Percentiles rank a stretch among this genome's conserved stretches.
phyloP scores from a whole-genome alignment of 306 rosid genomes.

The Dryas alaskensis region DNA sequence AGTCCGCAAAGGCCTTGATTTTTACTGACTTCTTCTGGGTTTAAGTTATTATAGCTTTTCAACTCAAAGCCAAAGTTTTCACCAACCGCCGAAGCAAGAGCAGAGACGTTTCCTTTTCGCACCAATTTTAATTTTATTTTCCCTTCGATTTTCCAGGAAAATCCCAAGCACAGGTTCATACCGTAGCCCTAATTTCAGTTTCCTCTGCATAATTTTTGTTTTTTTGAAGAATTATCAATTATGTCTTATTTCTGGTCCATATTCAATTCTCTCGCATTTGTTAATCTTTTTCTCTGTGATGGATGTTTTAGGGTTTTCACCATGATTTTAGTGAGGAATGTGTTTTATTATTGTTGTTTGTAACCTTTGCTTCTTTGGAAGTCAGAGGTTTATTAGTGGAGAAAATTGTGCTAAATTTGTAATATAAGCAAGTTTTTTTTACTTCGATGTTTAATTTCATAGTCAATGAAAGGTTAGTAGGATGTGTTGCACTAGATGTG shows the following conservation, averaged over 20 bases:
- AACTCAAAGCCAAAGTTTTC: not conserved
- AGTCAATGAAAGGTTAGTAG: not conserved
- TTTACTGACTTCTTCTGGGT: no score
- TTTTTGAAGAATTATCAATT: not conserved
- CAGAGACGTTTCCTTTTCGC: not conserved
- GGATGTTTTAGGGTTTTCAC: slow-evolving; percentile 25
- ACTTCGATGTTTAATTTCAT: not conserved
- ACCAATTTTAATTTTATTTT: slow-evolving; percentile 5
- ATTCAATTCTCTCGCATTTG: slow-evolving; percentile 3
- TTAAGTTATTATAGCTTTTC: no score
- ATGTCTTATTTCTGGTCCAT: not conserved
- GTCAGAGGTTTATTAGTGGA: not conserved
- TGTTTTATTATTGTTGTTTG: not conserved
- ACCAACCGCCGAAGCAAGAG: slow-evolving; percentile 47
- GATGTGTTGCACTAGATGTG: not conserved
- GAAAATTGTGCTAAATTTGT: not conserved
- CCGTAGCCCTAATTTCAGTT: slow-evolving; percentile 15
- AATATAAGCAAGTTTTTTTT: no score
- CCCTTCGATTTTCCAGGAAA: slow-evolving; percentile 35
- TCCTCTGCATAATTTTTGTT: not conserved
- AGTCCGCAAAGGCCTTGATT: no score
- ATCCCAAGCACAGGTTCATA: slow-evolving; percentile 36
- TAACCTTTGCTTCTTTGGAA: not conserved
- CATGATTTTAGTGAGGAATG: slow-evolving; percentile 5
- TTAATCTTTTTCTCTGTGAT: not conserved